These are phyloP conservation scores for Pleochaeta shiraiana DNA, from an alignment of 2,329 filamentous ascomycete genomes.

Conservation along the genomic window DNA sequence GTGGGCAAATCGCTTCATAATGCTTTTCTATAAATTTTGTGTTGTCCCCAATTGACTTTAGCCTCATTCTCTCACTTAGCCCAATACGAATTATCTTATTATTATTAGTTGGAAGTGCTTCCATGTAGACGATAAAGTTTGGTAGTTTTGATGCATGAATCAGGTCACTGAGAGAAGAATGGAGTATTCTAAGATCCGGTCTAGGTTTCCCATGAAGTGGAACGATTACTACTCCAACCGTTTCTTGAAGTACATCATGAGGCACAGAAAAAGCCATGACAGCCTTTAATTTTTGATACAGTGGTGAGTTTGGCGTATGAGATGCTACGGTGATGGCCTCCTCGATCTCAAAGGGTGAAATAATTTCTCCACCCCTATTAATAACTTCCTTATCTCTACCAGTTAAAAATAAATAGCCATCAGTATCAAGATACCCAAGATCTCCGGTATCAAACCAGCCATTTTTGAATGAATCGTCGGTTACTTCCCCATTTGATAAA, in stretches of 20 bases:
- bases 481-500: slow-evolving; percentile 19
- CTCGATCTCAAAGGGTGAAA: slow-evolving; percentile 36
- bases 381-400: slow-evolving; percentile 53
- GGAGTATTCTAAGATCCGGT: slow-evolving; percentile 27
- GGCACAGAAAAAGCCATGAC: slow-evolving; percentile 30
- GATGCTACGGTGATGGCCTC: slow-evolving; percentile 29
- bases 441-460: slow-evolving; percentile 83
- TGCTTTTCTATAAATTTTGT: slow-evolving; percentile 25
- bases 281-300: slow-evolving; percentile 26
- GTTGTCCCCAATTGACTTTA: slow-evolving; percentile 25
- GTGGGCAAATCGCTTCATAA: slow-evolving; percentile 27
- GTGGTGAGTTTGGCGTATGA: slow-evolving; percentile 21
- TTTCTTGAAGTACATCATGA: slow-evolving; percentile 32
- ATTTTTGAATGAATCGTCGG: slow-evolving; percentile 30
- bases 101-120: slow-evolving; percentile 30
- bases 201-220: slow-evolving; percentile 23
- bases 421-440: slow-evolving; percentile 50
- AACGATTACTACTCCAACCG: slow-evolving; percentile 30
- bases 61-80: slow-evolving; percentile 25
- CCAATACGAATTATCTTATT: slow-evolving; percentile 35
- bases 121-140: slow-evolving; percentile 30
- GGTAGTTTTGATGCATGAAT: slow-evolving; percentile 33
- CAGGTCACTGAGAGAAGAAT: slow-evolving; percentile 24
- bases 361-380: slow-evolving; percentile 34
- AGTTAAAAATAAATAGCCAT: slow-evolving; percentile 70